Conservation (phyloP, 495 filamentous ascomycete species). For the Penicillium canariense region DNA sequence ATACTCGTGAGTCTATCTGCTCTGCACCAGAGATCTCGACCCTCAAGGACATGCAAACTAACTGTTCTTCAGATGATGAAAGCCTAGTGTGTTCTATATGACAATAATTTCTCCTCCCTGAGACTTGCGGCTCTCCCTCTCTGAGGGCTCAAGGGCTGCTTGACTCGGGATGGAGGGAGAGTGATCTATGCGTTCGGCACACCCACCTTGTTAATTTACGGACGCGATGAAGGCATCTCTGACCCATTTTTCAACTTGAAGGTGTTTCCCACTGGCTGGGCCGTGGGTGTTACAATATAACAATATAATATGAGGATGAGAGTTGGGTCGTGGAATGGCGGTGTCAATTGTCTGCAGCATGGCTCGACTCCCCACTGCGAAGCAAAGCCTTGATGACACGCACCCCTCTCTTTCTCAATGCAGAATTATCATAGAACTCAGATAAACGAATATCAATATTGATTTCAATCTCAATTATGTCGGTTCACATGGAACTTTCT, state of each 20-base stretch:
- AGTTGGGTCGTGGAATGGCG: conserved; percentile 11
- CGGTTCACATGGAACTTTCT: neutral
- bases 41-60: conserved; percentile 33
- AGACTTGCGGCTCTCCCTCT: conserved; percentile 79
- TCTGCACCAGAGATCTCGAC: neutral
- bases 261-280: conserved; percentile 33
- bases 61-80: conserved; percentile 86
- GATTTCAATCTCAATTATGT: neutral
- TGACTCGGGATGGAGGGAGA: conserved; percentile 63
- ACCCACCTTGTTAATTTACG: conserved; percentile 92
- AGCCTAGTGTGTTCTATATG: conserved; percentile 93
- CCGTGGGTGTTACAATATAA: conserved; percentile 5
- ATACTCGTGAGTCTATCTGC: conserved; percentile 67
- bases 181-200: conserved; percentile 99
- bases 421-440: neutral
- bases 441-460: neutral
- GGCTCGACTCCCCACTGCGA: neutral
- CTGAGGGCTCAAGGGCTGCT: conserved; percentile 87
- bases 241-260: conserved; percentile 53
- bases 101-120: conserved; percentile 66
- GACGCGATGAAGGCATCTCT: conserved; percentile 99
- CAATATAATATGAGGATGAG: neutral
- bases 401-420: conserved; percentile 5
- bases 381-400: conserved; percentile 8
- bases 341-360: too few species aligned